Base-by-base conservation (phyloP, 75 land plant species). In the Ceratopteris richardii region DNA sequence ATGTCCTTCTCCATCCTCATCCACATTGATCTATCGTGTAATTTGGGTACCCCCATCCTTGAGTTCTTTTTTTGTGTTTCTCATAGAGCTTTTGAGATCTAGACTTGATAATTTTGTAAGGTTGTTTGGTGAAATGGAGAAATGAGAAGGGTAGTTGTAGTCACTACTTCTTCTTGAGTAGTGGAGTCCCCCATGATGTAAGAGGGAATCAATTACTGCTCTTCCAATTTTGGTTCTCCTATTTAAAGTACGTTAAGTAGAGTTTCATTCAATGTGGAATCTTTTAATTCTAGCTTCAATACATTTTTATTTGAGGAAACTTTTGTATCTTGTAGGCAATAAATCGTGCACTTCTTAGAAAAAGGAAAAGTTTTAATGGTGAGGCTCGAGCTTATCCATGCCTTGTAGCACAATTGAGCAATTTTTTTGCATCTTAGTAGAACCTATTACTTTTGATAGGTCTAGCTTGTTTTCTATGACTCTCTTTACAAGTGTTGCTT, bases 311-410 rank as follows among this genome's bases (percentile, higher is more conserved):
- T 56, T 25, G 62, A 19, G 22, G 33, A 19, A 0, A 26, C 56
- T 16, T 76, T 72, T 31, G 58, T 66, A 40, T 51, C 40, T 51
- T 61, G 44, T 17, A 65, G 69, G 61, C 55, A 61, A 19, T 71
- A 57, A 60, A 70, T 39, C 71, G 83, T 83, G 52, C 96, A 77
- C 68, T 90, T 90, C 21, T 71, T 68, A 39, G 66, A 59, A 66
- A n/a, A 90, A 95, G 47, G 79, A 73, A 18, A 95, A 79, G 23
- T 76, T 69, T 1, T 62, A 68, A 74, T 86, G 90, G 54, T 81
- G 72, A 20, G 99, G 96, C 64, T 83, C 76, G 51, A 95, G 70
- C 64, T 79, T 79, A 77, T 95, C 99, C 37, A 95, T 79, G 48
- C 99, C 99, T 69, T 71, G 80, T 10, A 84, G 81, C 27, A 68